phyloP scores from a whole-genome alignment of 345 rosid genomes.

The Excoecaria agallocha region DNA sequence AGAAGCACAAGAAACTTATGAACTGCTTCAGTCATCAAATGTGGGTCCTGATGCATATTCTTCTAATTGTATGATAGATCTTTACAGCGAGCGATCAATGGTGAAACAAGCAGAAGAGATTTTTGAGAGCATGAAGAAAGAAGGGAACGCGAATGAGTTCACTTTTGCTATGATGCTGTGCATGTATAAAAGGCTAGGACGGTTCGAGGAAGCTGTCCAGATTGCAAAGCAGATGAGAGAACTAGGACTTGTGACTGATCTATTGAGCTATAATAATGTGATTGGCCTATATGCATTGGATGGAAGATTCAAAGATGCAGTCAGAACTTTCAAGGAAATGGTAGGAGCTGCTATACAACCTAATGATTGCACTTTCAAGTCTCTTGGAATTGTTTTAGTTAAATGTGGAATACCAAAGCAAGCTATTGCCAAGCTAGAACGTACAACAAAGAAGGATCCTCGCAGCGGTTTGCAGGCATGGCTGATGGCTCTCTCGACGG shows the following conservation, averaged over 20 bases:
- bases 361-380: constrained; percentile 59
- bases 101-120: constrained; percentile 57
- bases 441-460: constrained; percentile 43
- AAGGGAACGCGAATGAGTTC: constrained; percentile 63
- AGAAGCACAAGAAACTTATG: constrained; percentile 78
- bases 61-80: constrained; percentile 84
- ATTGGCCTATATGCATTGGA: constrained; percentile 62
- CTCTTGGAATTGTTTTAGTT: constrained; percentile 53
- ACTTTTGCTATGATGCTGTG: constrained; percentile 78
- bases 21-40: constrained; percentile 41
- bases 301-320: constrained; percentile 65
- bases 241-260: constrained; percentile 47
- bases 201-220: constrained; percentile 63
- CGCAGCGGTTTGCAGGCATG: constrained; percentile 52
- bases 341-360: constrained; percentile 48
- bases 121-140: constrained; percentile 57
- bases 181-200: constrained; percentile 67
- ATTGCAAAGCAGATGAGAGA: constrained; percentile 72
- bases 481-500: constrained; percentile 53
- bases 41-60: constrained; percentile 51
- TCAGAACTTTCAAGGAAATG: constrained; percentile 63
- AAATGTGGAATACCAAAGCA: constrained; percentile 69
- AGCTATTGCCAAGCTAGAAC: constrained; percentile 53
- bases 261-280: constrained; percentile 71
- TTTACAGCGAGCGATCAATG: constrained; percentile 70